These are phyloP conservation scores for Kodamaea derodonti DNA, from an alignment of 1,139 yeast species.

Conservation along the genomic window DNA sequence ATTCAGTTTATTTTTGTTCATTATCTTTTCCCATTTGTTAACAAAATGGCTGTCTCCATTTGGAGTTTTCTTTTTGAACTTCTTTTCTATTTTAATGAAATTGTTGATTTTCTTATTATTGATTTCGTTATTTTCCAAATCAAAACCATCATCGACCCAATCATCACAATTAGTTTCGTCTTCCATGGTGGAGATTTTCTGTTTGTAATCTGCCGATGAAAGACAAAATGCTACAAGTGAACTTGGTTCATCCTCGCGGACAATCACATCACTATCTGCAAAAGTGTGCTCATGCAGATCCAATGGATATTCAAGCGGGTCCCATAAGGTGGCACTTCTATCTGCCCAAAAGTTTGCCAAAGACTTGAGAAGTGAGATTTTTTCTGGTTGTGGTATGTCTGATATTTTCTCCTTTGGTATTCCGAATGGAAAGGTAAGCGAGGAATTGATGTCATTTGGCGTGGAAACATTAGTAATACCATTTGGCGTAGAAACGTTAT, in stretches of 20 bases:
- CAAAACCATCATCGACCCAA: conserved; percentile 13
- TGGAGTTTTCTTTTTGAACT: conserved; percentile 34
- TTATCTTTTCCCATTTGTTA: conserved; percentile 51
- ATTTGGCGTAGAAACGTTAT: neutral
- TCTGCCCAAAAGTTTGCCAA: conserved; percentile 96
- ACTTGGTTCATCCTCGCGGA: conserved; percentile 95
- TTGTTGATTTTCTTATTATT: conserved; percentile 34
- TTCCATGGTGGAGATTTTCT: conserved; percentile 49
- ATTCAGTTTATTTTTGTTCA: conserved; percentile 80
- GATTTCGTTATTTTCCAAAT: conserved; percentile 20
- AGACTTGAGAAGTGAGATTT: conserved; percentile 74
- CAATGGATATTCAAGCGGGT: conserved; percentile 82
- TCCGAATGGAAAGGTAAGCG: neutral
- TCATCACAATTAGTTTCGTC: conserved; percentile 15
- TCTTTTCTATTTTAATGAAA: conserved; percentile 42
- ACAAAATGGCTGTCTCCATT: conserved; percentile 15
- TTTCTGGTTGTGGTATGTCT: conserved; percentile 53
- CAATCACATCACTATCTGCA: conserved; percentile 90
- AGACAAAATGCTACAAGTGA: conserved; percentile 91
- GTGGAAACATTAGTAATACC: neutral
- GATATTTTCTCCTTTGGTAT: conserved; percentile 9
- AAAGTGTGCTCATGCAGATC: conserved; percentile 82
- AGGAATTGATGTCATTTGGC: neutral
- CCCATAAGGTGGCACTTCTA: conserved; percentile 93
- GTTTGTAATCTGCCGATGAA: conserved; percentile 76